Conservation (phyloP, 768 basidiomycete genomes). For the Pleurotus giganteus region DNA sequence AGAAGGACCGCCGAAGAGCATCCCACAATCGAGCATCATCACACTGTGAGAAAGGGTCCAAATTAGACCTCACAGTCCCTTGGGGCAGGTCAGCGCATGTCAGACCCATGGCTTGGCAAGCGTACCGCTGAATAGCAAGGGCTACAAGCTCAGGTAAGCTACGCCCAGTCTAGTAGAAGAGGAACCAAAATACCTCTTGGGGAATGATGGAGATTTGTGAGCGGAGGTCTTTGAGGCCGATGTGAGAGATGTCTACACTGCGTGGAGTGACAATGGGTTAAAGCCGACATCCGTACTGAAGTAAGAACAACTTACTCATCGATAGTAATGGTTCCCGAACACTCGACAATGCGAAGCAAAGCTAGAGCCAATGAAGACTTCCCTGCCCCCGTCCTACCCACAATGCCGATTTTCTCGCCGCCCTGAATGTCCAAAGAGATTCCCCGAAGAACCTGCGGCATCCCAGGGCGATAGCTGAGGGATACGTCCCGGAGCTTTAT, state of each 20-base stretch:
- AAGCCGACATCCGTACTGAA: background rate
- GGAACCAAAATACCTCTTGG: constrained; percentile 57
- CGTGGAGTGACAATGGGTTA: constrained; percentile 14
- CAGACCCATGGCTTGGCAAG: constrained; percentile 49
- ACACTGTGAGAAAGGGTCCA: constrained; percentile 60
- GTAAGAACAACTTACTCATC: constrained; percentile 45
- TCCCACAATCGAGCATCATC: constrained; percentile 69
- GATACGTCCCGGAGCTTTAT: constrained; percentile 60
- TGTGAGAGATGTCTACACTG: constrained; percentile 62
- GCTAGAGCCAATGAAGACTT: constrained; percentile 64
- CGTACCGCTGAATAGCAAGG: background rate
- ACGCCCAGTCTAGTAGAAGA: constrained; percentile 2
- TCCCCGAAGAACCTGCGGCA: constrained; percentile 71
- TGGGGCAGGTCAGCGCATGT: constrained; percentile 28
- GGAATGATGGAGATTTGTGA: constrained; percentile 64
- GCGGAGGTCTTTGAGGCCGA: constrained; percentile 65
- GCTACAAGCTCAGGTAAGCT: background rate
- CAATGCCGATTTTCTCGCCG: constrained; percentile 78
- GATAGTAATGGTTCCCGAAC: constrained; percentile 59
- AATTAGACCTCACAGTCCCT: constrained; percentile 58
- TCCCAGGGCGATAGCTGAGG: constrained; percentile 65
- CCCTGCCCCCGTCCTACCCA: constrained; percentile 57
- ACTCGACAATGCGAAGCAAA: constrained; percentile 69
- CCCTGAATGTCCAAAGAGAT: constrained; percentile 57
- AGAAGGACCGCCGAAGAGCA: constrained; percentile 61